Evolutionary conservation across 192 early-diverging fungal species (phyloP).

Genomic region (Entomortierella parvispora): DNA sequence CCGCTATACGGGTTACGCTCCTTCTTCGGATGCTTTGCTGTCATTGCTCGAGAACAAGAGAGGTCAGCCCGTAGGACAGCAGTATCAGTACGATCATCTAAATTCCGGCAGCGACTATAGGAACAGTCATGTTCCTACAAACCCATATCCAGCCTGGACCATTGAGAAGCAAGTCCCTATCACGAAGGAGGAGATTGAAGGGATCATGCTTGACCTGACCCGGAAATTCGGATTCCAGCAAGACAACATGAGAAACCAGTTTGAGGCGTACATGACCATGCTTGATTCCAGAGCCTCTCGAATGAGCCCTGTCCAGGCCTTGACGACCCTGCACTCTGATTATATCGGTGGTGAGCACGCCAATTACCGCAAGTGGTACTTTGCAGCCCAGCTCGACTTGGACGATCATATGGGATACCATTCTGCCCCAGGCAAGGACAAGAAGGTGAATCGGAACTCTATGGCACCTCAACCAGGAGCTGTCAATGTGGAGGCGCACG

Average conservation of each 20-base stretch:
- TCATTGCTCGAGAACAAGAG: conserved; percentile 73
- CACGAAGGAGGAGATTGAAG: conserved; percentile 72
- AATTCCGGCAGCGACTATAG: background rate
- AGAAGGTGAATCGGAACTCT: conserved; percentile 34
- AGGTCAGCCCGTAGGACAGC: conserved; percentile 21
- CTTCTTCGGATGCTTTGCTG: conserved; percentile 75
- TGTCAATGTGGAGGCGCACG: conserved; percentile 21
- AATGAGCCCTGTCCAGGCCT: conserved; percentile 74
- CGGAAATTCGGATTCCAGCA: conserved; percentile 83
- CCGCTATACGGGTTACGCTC: conserved; percentile 74
- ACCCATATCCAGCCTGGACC: conserved; percentile 62
- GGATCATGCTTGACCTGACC: conserved; percentile 72
- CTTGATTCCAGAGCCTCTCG: conserved; percentile 82
- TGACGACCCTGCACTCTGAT: conserved; percentile 80
- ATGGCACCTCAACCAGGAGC: conserved; percentile 49
- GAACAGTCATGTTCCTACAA: conserved; percentile 19
- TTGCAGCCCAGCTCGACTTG: conserved; percentile 75
- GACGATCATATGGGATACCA: conserved; percentile 58
- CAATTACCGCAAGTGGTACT: conserved; percentile 88
- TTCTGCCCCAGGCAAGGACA: conserved; percentile 34
- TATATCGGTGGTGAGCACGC: conserved; percentile 83
- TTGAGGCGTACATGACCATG: conserved; percentile 80
- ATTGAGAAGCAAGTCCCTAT: conserved; percentile 73
- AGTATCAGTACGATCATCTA: conserved; percentile 25
- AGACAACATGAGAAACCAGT: conserved; percentile 81